phyloP scores from a whole-genome alignment of 176 grass and related monocot species.

The Zea luxurians region DNA sequence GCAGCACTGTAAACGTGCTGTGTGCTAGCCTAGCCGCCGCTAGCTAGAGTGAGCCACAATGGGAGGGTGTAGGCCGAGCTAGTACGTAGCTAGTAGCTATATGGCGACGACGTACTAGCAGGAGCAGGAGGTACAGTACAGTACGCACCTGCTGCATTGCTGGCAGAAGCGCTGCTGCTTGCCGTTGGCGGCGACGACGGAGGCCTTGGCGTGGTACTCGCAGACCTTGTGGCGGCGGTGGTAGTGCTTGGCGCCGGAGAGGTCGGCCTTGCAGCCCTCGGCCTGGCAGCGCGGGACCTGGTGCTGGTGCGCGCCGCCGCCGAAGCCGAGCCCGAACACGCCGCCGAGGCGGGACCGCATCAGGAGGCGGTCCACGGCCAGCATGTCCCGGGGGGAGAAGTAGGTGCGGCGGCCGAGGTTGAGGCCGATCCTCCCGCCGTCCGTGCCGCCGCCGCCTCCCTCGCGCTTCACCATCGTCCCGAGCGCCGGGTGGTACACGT shows the following conservation, averaged over 20 bases:
- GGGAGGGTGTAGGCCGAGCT: neutral
- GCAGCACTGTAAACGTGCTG: neutral
- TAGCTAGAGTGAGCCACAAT: neutral
- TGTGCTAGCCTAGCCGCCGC: neutral
- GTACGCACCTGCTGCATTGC: constrained; percentile 79
- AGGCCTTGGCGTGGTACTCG: constrained; percentile 95
- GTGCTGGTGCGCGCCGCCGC: constrained; percentile 49
- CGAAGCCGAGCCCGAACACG: constrained; percentile 59
- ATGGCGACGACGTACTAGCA: neutral
- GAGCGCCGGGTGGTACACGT: constrained; percentile 52
- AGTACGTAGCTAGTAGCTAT: neutral
- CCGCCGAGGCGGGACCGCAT: constrained; percentile 48
- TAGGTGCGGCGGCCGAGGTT: constrained; percentile 85
- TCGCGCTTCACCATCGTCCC: constrained; percentile 76
- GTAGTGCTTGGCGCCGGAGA: constrained; percentile 91
- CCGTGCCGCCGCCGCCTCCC: constrained; percentile 26
- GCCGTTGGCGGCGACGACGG: constrained; percentile 61
- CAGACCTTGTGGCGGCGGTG: constrained; percentile 97
- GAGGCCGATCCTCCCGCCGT: constrained; percentile 59
- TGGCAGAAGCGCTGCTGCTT: constrained; percentile 97
- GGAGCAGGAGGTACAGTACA: too few relatives aligned
- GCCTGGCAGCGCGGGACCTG: constrained; percentile 78
- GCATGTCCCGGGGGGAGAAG: constrained; percentile 69
- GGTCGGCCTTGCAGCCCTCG: constrained; percentile 82
- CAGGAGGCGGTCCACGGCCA: constrained; percentile 58